Base-by-base conservation (phyloP, 495 filamentous ascomycete genomes). In the Hypomontagnella submonticulosa region DNA sequence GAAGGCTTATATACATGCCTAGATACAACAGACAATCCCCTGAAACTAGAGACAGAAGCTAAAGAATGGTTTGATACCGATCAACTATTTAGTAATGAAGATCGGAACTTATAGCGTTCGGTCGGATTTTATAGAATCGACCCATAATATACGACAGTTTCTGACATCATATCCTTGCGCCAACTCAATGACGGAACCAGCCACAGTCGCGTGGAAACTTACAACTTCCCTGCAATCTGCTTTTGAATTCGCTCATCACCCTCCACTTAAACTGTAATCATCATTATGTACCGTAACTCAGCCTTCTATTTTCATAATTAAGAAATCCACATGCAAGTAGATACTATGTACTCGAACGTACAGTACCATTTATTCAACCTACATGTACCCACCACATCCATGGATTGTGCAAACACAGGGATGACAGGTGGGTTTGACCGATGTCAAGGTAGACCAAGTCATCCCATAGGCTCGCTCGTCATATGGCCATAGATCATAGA, bases 61-160 rank as follows among this genome's bases (percentile, higher is more conserved):
- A 57, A 58, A 51, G n/a, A 15, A 43, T 67, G 47, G 33, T 59
- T 68, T 63, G 50, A 69, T 69, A 52, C 34, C 42, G 66, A 64
- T 69, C 66, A 60, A 46, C 66, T 37, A 27, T 49, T 52, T 59
- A 18, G 15, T 63, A 63, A 69, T 63, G 49, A 69, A 63, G 55
- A 69, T 56, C 43, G 42, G 53, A 41, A 46, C 16, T 32, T 11
- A 15, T 7, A 58, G 33, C 58, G 42, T 54, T 41, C 8, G 32
- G 16, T 34, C 36, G 16, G 20, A 16, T 30, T 49, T 46, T 33
- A 30, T 18, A 38, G 40, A 13, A 42, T 20, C 10, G 57, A 42
- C 37, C 63, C 57, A 47, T 34, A 62, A 48, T 41, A 32, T 49
- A 32, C 4, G n/a, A 34, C 15, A 58, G 34, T 42, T 59, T 40